Base-by-base conservation (phyloP, 2,329 filamentous ascomycete species). In the Cladorrhinum sp. region DNA sequence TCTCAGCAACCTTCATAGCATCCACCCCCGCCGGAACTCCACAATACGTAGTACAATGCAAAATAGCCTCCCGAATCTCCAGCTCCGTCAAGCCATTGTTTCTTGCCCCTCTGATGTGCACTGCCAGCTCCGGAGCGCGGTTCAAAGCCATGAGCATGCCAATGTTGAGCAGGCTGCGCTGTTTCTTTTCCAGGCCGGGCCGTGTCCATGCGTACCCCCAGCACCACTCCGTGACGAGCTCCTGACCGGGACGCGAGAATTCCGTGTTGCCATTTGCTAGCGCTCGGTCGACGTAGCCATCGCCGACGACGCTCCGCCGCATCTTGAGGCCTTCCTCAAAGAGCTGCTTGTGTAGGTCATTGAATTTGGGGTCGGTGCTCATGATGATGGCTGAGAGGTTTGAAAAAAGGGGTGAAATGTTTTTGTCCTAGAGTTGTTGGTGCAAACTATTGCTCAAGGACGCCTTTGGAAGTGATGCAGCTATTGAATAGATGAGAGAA, bases 131-230 rank as follows among this genome's bases (percentile, higher is more conserved):
- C 0, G 81, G 79, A 5, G 75, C 77, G 4, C 83, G 77, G 66
- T 87, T 87, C 63, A 87, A 76, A 2, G 84, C 84, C 64, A 73
- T 73, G 29, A 74, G 79, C 81, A 89, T 87, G 52, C 81, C 85
- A 52, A 88, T 83, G 70, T 88, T 88, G 57, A 89, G 74, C 58
- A 89, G 76, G 57, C 79, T 83, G 51, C 86, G 79, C 65, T 85
- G 81, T 70, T 87, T 85, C 61, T 81, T 79, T 36, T 82, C 79
- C 8, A 89, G 78, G 0, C 85, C 86, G 0, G 84, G 85, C 7
- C 86, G 80, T 2, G 82, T 82, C 86, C 86, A 89, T 24, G 82
- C 80, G 61, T 79, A 79, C 13, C 85, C 85, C 86, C 85, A 89
- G 74, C 82, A 84, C 70, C 78, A 83, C 72, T 88, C 85, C 0